These are phyloP conservation scores for Pholiota microspora DNA, from an alignment of 768 basidiomycete species.

Conservation along the genomic window DNA sequence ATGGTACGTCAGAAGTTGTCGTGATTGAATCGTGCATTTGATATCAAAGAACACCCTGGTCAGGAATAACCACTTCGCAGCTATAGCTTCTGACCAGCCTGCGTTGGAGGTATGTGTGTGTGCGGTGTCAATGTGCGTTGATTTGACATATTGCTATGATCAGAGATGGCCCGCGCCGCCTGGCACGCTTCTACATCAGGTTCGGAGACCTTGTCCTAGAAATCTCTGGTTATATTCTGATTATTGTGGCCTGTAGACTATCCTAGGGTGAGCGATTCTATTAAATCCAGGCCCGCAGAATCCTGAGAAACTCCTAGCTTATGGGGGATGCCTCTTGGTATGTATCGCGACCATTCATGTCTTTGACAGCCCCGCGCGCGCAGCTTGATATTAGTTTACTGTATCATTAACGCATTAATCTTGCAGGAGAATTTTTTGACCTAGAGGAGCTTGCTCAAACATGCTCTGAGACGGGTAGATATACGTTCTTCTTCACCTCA, in stretches of 20 bases:
- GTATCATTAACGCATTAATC: background rate
- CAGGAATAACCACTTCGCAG: constrained; percentile 75
- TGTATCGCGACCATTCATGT: constrained; percentile 11
- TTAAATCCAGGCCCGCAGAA: too few relatives aligned
- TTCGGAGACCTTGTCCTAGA: constrained; percentile 19
- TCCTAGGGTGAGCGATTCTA: constrained; percentile 47
- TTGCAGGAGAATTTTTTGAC: constrained; percentile 68
- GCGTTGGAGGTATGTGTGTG: constrained; percentile 49
- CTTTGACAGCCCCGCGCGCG: too few relatives aligned
- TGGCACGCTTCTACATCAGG: constrained; percentile 56
- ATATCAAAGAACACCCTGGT: too few relatives aligned
- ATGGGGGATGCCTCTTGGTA: constrained; percentile 76
- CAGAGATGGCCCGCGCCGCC: constrained; percentile 49
- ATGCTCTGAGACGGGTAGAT: constrained; percentile 57
- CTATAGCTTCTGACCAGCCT: constrained; percentile 67
- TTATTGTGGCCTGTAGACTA: constrained; percentile 36
- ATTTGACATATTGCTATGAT: background rate
- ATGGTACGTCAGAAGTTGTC: constrained; percentile 58
- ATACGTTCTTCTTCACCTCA: constrained; percentile 75
- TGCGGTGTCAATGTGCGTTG: background rate
- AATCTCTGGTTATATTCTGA: background rate
- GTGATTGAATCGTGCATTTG: too few relatives aligned
- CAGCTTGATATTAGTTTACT: background rate
- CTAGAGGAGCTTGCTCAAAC: constrained; percentile 57
- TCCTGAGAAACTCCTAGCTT: constrained; percentile 33